Percentiles rank a stretch among this genome's conserved stretches.
phyloP scores from a whole-genome alignment of 345 rosid species.

The Trapa bicornis region DNA sequence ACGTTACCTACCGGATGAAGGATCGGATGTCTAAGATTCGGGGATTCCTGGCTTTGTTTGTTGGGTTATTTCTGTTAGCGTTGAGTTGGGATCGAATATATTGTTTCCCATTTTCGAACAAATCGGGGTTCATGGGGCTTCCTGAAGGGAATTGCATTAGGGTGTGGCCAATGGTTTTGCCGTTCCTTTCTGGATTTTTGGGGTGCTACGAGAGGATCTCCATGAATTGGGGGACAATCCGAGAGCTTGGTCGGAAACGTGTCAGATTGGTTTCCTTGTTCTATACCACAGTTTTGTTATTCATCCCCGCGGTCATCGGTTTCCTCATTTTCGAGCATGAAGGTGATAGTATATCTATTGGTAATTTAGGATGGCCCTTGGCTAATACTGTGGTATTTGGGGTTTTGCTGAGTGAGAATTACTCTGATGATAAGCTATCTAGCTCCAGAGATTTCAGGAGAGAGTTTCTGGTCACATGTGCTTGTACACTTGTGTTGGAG shows the following conservation, averaged over 20 bases:
- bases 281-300: conserved; percentile 47
- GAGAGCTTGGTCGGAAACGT: conserved; percentile 52
- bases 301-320: conserved; percentile 64
- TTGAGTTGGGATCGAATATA: conserved; percentile 81
- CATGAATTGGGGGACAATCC: conserved; percentile 49
- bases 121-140: conserved; percentile 29
- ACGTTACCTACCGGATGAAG: conserved; percentile 10
- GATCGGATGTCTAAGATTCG: conserved; percentile 26
- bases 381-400: conserved; percentile 84
- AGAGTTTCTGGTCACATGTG: conserved; percentile 62
- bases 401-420: conserved; percentile 69
- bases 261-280: conserved; percentile 60
- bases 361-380: conserved; percentile 73
- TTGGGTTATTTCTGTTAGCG: conserved; percentile 59
- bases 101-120: conserved; percentile 62
- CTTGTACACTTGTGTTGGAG: conserved; percentile 64
- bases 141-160: conserved; percentile 55
- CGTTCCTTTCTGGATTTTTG: conserved; percentile 72
- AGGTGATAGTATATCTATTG: conserved; percentile 38
- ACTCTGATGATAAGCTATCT: conserved; percentile 43
- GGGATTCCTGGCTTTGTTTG: conserved; percentile 49
- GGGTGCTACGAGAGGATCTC: conserved; percentile 78
- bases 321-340: conserved; percentile 33
- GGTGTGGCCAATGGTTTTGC: conserved; percentile 75
- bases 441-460: conserved; percentile 48